Conservation (phyloP, 163 green algal genomes). For the Scenedesmus sp. region DNA sequence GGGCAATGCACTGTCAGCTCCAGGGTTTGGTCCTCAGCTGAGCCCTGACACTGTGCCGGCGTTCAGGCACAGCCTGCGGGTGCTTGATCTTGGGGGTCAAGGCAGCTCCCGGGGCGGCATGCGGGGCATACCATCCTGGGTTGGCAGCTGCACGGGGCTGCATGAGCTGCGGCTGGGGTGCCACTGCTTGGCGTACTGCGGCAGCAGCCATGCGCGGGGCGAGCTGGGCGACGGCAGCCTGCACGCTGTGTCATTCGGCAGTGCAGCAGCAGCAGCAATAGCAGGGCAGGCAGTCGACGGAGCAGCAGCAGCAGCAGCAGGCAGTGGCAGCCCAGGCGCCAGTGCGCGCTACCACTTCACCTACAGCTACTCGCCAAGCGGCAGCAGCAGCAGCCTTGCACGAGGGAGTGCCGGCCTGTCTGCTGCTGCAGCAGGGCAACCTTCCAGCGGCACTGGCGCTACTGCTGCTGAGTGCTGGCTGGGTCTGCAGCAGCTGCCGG, state of each 20-base stretch:
- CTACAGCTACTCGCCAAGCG: not conserved
- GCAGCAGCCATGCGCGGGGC: not conserved
- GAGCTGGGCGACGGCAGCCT: not conserved
- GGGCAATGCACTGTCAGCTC: conserved; percentile 39
- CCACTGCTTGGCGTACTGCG: not conserved
- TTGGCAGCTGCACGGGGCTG: not conserved
- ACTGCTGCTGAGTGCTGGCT: conserved; percentile 9
- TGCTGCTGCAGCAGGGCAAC: not conserved
- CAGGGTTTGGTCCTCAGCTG: not conserved
- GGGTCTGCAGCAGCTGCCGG: conserved; percentile 45
- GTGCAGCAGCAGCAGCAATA: not conserved
- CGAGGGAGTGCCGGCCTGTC: not conserved
- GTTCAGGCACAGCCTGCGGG: not conserved
- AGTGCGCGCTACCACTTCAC: not conserved
- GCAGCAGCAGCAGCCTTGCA: conserved; percentile 19
- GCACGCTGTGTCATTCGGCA: not conserved
- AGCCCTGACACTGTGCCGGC: not conserved
- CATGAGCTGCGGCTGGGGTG: conserved; percentile 27
- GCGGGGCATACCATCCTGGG: conserved; percentile 38
- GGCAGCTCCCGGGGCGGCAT: not conserved
- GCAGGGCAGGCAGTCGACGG: not conserved
- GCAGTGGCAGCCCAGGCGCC: not conserved
- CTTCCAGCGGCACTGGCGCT: not conserved
- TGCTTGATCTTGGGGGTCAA: conserved; percentile 14
- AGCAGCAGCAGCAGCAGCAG: conserved; percentile 9